Percentiles rank a stretch among this genome's conserved stretches.
These are phyloP conservation scores for Candida tunisiensis DNA, from an alignment of 1,139 yeast species.

Conservation along the genomic window DNA sequence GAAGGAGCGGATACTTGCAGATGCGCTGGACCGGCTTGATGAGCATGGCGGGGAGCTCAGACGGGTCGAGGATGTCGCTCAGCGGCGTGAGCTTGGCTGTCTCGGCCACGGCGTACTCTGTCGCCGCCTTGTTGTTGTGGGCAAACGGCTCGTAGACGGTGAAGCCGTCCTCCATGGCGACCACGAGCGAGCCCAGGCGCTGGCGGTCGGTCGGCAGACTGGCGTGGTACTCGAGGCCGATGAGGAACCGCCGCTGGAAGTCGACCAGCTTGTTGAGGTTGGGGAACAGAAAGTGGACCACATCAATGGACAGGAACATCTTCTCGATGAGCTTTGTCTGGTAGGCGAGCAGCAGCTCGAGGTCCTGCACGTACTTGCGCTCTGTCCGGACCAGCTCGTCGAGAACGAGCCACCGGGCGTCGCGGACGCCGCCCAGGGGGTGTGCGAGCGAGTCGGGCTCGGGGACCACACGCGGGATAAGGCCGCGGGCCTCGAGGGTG, in stretches of 20 bases:
- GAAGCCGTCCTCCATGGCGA: slow-evolving; percentile 64
- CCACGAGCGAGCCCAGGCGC: slow-evolving; percentile 74
- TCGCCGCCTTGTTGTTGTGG: slow-evolving; percentile 79
- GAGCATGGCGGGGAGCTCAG: slow-evolving; percentile 78
- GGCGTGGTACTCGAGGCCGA: slow-evolving; percentile 81
- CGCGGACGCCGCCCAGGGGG: too few species aligned
- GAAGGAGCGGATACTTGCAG: slow-evolving; percentile 78
- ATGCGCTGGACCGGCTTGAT: slow-evolving; percentile 91
- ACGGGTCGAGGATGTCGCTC: slow-evolving; percentile 53
- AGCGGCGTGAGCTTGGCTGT: slow-evolving; percentile 38
- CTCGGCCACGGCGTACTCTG: slow-evolving; percentile 60
- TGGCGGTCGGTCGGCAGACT: slow-evolving; percentile 60
- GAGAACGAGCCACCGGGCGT: slow-evolving; percentile 63
- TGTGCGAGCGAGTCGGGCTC: too few species aligned
- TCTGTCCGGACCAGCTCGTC: slow-evolving; percentile 80
- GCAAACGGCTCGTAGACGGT: slow-evolving; percentile 72
- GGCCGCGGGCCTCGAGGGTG: slow-evolving; percentile 11
- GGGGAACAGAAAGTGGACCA: slow-evolving; percentile 73
- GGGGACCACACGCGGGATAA: too few species aligned
- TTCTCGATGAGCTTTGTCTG: slow-evolving; percentile 48
- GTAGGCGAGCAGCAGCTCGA: slow-evolving; percentile 56
- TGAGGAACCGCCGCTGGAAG: slow-evolving; percentile 77
- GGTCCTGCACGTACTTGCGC: slow-evolving; percentile 79
- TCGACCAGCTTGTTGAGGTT: slow-evolving; percentile 71
- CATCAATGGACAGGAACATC: slow-evolving; percentile 63